Conservation (phyloP, 768 basidiomycete species). For the Auricularia heimuer region DNA sequence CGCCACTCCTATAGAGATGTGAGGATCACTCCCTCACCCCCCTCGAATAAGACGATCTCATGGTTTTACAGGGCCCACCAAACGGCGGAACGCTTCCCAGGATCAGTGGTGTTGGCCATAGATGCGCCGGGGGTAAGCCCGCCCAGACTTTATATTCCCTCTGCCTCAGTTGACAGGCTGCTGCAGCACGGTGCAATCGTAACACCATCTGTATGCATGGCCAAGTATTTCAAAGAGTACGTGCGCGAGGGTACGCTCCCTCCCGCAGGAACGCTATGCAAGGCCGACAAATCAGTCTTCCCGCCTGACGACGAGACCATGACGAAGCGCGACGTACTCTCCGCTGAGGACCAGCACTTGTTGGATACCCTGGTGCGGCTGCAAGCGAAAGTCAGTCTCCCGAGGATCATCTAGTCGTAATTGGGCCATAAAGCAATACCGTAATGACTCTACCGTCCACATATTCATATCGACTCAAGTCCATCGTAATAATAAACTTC, state of each 20-base stretch:
- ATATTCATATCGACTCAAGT: no score
- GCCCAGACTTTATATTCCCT: not conserved
- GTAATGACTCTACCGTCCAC: no score
- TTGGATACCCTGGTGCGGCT: no score
- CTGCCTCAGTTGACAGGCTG: not conserved
- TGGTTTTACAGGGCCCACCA: not conserved
- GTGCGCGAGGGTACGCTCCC: conserved; percentile 18
- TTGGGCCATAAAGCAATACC: no score
- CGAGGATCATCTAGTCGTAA: no score
- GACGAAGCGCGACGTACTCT: not conserved
- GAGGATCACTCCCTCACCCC: no score
- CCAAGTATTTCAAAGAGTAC: conserved; percentile 14
- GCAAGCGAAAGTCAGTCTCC: no score
- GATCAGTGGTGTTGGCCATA: not conserved
- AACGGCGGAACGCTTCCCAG: not conserved
- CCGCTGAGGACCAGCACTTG: not conserved
- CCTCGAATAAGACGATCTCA: no score
- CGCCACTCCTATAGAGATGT: no score
- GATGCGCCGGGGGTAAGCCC: not conserved
- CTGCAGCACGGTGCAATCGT: not conserved
- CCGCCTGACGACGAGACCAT: not conserved
- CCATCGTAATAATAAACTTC: no score
- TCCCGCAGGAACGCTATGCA: conserved; percentile 14
- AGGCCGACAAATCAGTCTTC: conserved; percentile 10
- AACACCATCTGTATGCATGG: conserved; percentile 11